phyloP scores from a whole-genome alignment of 2,329 filamentous ascomycete genomes.

The Aspergillus chevalieri region DNA sequence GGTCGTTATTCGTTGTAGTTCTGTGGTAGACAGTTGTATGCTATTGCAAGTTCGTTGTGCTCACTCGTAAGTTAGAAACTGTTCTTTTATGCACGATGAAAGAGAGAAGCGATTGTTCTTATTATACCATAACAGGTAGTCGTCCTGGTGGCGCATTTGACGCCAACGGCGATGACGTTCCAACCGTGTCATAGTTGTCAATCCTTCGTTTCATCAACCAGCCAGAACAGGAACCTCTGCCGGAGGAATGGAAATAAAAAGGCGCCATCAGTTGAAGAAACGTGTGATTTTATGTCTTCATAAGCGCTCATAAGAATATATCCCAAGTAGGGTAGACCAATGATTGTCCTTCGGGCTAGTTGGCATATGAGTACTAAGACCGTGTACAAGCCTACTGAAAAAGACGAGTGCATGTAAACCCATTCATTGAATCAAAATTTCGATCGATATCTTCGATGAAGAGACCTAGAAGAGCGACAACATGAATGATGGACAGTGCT shows the following conservation, averaged over 20 bases:
- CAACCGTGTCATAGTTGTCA: constrained; percentile 1
- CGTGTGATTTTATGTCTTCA: too few species aligned
- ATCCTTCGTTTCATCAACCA: background rate
- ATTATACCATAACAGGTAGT: background rate
- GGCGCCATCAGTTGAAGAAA: too few species aligned
- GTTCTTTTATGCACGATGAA: background rate
- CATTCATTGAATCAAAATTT: background rate
- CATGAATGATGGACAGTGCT: background rate
- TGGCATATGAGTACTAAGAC: too few species aligned
- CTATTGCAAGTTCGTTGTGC: background rate
- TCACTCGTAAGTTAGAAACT: too few species aligned
- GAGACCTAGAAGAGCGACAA: background rate
- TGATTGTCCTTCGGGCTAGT: too few species aligned
- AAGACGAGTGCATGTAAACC: background rate
- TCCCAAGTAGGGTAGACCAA: too few species aligned
- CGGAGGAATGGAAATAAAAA: background rate
- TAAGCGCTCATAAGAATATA: too few species aligned
- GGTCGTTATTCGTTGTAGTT: too few species aligned
- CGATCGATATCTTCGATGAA: background rate
- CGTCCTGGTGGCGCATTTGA: background rate
- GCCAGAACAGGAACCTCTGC: background rate
- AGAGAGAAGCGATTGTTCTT: background rate
- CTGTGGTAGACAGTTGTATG: background rate
- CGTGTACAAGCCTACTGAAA: too few species aligned
- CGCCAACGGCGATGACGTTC: constrained; percentile 4